Base-by-base conservation (phyloP, 306 rosid species). In the Acacia confusa region DNA sequence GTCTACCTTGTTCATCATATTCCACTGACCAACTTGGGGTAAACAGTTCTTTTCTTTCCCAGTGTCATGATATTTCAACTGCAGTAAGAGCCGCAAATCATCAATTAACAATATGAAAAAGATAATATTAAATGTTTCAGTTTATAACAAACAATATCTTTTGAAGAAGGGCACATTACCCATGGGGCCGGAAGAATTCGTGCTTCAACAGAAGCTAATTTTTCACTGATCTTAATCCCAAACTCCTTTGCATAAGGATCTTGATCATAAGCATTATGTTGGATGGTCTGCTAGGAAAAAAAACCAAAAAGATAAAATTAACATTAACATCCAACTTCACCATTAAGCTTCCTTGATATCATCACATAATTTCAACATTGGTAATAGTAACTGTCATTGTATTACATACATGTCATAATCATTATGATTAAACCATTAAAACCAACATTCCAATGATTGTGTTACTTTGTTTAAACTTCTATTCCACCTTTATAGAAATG, bases 11-110 rank as follows among this genome's bases (percentile, higher is more conserved):
- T 95, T 95, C 97, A 91, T 90, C 99, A 95, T 95, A 83, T 95
- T 95, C 99, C 99, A 95, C 86, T 95, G 99, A 79, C 99, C 99
- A 82, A 95, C 97, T 87, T 95, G 99, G 47, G 99, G 99, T 80
- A 95, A 88, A 82, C 99, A 95, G 84, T 93, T 90, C 89, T 95
- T 95, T 82, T 93, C 99, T 85, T 93, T 95, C 19, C 99, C 99
- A 68, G 92, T 90, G 43, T 95, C 99, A 58, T 95, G 97, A 86
- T 95, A 95, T 78, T 95, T 95, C 75, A 95, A 90, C 99, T 95
- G 97, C 88, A 44, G 40, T 38, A 67, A 61, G 75, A 81, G 15
- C 47, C 45, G 41, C 72, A 52, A 66, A 61, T 20, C 14, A 43
- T 79, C 63, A 69, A 70, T 85, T 27, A 73, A 47, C 28, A 45